Evolutionary conservation across 176 grass and related monocot species (phyloP), one percentile per base, ranked within the genome.

Genomic region (Leersia perrieri): DNA sequence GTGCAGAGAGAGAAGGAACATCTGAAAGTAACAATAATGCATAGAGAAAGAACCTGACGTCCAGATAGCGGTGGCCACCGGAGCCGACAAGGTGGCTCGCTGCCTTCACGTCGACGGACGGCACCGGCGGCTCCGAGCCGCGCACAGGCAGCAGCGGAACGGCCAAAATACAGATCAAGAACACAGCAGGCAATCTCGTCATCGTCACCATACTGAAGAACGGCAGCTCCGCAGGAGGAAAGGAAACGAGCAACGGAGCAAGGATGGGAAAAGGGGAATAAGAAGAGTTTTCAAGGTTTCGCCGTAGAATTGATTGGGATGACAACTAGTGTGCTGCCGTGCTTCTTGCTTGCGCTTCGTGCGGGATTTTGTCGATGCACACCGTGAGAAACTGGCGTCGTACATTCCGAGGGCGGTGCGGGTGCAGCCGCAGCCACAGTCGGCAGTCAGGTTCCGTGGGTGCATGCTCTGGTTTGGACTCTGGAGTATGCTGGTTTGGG

Each of bases 21-120:
- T 45, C 42, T 27, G 5, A 28, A 63, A 12, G 60, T 11, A 27
- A 63, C 3, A 30, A 29, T 30, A 62, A 29, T 27, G 12, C 60
- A 32, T 33, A 10, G n/a, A 65, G 41, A 7, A 34, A 34, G 2
- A 40, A 91, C 92, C 89, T 91, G 89, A 91, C 92, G 70, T 94
- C 92, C 58, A 94, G 72, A 73, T 89, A 91, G 45, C 72, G 76
- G 75, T 91, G 80, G 28, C 78, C 64, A 62, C 73, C 90, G 10
- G 84, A 91, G 74, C 32, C 30, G 47, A 94, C 20, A 9, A 94
- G 80, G 23, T 82, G 63, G 36, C 83, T 82, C 11, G 84, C 80
- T 0, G 39, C 85, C 47, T 57, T 41, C 22, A 94, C 89, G 57
- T 73, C 86, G 23, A 94, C 75, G 23, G 89, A 80, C 69, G 36